phyloP scores from a whole-genome alignment of 139 green algal species.

The Gonium pectorale region DNA sequence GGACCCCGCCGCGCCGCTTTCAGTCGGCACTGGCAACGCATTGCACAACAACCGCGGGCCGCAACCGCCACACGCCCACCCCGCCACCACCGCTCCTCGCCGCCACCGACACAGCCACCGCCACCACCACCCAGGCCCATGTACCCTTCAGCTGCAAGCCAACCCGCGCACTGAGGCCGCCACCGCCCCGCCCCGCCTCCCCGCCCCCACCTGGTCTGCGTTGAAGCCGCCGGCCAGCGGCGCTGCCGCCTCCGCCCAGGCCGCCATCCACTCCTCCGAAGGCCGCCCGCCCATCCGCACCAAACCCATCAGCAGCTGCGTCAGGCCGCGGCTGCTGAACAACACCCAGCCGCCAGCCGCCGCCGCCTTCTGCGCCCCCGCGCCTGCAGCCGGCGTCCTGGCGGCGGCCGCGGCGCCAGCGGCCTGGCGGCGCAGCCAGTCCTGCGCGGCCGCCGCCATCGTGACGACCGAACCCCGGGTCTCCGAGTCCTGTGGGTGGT shows the following conservation, averaged over 20 bases:
- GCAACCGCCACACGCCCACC: no score
- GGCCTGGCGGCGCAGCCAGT: not conserved
- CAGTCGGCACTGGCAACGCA: no score
- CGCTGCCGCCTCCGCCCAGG: conserved; percentile 11
- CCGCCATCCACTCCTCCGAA: conserved; percentile 22
- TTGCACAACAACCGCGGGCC: no score
- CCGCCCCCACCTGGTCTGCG: conserved; percentile 15
- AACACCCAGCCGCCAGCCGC: not conserved
- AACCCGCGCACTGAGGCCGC: no score
- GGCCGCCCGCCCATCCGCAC: conserved; percentile 31
- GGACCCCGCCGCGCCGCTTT: no score
- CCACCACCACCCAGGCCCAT: no score
- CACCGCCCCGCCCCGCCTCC: no score
- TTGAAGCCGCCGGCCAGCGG: conserved; percentile 7
- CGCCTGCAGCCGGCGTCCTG: not conserved
- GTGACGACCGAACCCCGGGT: conserved; percentile 5
- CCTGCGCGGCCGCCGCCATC: conserved; percentile 4
- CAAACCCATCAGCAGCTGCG: conserved; percentile 31
- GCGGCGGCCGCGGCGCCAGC: not conserved
- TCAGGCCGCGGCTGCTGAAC: conserved; percentile 21
- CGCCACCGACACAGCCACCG: no score
- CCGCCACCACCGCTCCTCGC: no score
- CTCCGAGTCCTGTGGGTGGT: conserved; percentile 20
- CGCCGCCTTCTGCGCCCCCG: not conserved
- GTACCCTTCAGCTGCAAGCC: no score